A percentile compares a stretch with the other conserved stretches of the same genome.
Conservation (phyloP, 176 grass and related monocot genomes). For the Avena sativa region DNA sequence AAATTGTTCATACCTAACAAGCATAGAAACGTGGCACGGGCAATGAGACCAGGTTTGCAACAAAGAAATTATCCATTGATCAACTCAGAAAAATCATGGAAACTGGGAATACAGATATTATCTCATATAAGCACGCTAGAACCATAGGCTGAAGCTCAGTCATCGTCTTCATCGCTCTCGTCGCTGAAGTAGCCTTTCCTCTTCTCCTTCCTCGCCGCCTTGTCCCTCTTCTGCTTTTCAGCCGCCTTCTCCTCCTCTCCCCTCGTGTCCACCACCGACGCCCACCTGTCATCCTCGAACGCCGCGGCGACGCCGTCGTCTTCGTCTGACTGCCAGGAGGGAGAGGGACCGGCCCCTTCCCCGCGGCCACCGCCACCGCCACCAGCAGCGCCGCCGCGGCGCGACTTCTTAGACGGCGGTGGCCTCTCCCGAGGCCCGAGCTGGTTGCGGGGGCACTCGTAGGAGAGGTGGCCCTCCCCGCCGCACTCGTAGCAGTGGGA, state of each 20-base stretch:
- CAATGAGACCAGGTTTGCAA: neutral
- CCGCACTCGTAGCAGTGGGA: constrained; percentile 90
- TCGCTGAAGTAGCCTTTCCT: constrained; percentile 94
- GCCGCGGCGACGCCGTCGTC: constrained; percentile 32
- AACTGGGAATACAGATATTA: constrained; percentile 47
- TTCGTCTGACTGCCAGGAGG: constrained; percentile 41
- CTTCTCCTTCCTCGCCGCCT: constrained; percentile 74
- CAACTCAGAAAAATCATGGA: constrained; percentile 24
- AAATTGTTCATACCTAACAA: constrained; percentile 13
- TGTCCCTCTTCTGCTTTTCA: constrained; percentile 38
- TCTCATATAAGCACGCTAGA: constrained; percentile 4
- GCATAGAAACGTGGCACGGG: neutral
- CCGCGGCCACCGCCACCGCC: neutral
- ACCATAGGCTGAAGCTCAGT: constrained; percentile 46
- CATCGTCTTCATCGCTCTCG: constrained; percentile 89
- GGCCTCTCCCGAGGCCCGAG: constrained; percentile 85
- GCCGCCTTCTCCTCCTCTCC: constrained; percentile 58
- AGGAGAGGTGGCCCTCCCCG: constrained; percentile 82
- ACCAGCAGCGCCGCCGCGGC: neutral
- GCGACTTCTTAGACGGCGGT: constrained; percentile 49
- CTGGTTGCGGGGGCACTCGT: constrained; percentile 96
- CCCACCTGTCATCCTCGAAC: constrained; percentile 65
- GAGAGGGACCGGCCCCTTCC: neutral
- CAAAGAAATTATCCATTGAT: constrained; percentile 27
- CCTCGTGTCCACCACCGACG: constrained; percentile 61